Conservation (phyloP, 2,329 filamentous ascomycete species). For the Aspergillus phoenicis region DNA sequence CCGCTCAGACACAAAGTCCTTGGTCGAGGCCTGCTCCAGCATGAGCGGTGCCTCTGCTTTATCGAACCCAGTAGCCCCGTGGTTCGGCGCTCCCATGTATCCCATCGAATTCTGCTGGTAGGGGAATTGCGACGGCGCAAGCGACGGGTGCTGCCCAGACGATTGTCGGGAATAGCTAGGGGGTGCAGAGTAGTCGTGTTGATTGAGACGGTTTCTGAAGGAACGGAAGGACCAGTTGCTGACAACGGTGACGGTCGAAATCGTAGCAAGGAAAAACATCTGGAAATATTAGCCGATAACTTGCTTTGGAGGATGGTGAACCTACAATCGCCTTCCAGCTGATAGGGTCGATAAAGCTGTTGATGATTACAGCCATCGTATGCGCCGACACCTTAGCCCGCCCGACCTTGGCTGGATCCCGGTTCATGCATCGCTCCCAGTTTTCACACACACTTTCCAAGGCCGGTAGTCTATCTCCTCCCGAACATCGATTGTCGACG, state of each 20-base stretch:
- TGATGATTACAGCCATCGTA: conserved; percentile 90
- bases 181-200: conserved; percentile 31
- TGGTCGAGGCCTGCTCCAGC: conserved; percentile 34
- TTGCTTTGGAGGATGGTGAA: conserved; percentile 4
- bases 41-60: conserved; percentile 33
- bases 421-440: conserved; percentile 87
- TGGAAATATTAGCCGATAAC: conserved; percentile 26
- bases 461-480: conserved; percentile 68
- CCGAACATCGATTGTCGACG: conserved; percentile 72
- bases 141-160: conserved; percentile 24
- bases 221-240: conserved; percentile 64
- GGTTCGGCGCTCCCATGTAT: conserved; percentile 23
- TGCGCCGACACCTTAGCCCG: conserved; percentile 79
- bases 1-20: conserved; percentile 36
- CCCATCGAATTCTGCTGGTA: conserved; percentile 34
- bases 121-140: conserved; percentile 27
- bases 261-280: conserved; percentile 42
- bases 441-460: conserved; percentile 72
- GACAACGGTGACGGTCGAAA: conserved; percentile 56
- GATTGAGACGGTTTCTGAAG: conserved; percentile 45
- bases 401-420: conserved; percentile 76
- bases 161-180: conserved; percentile 28
- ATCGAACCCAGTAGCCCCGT: conserved; percentile 22
- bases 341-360: conserved; percentile 88
- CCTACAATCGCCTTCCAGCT: conserved; percentile 77